A percentile compares a stretch with the other conserved stretches of the same genome.
Evolutionary conservation across 2,329 filamentous ascomycete species (phyloP).

Genomic region (Tolypocladium inflatum): DNA sequence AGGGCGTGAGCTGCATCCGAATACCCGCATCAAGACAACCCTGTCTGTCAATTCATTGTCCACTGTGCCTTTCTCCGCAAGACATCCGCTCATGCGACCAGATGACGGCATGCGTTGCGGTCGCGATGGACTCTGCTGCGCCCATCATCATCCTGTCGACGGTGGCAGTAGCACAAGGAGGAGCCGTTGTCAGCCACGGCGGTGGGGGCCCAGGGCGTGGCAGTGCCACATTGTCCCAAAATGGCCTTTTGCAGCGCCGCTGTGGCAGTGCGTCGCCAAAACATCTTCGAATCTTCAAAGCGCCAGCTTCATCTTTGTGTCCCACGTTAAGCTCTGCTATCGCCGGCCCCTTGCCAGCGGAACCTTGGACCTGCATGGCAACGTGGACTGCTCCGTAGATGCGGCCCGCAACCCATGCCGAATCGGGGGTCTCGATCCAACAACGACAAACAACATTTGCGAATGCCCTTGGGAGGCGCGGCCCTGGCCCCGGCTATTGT

Average conservation of each 20-base stretch:
- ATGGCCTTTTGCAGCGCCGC: background rate
- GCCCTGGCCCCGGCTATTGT: background rate
- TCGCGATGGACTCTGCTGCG: background rate
- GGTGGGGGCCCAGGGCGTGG: background rate
- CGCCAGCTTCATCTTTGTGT: background rate
- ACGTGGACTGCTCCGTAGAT: background rate
- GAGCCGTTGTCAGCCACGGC: background rate
- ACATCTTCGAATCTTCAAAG: background rate
- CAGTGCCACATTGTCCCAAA: background rate
- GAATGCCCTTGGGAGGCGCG: background rate
- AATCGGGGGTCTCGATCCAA: background rate
- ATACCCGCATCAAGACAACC: no score
- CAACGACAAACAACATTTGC: background rate
- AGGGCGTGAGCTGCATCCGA: no score
- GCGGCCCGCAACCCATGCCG: background rate
- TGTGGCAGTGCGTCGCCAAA: background rate
- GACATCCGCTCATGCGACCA: background rate
- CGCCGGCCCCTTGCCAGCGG: background rate
- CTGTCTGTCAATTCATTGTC: no score
- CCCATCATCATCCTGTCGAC: background rate
- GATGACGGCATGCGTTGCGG: background rate
- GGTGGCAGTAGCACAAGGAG: background rate
- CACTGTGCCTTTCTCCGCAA: background rate
- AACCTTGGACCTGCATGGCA: background rate
- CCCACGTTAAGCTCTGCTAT: background rate